Evolutionary conservation across 2,329 filamentous ascomycete genomes (phyloP).

Genomic region (Lecanicillium sp.): DNA sequence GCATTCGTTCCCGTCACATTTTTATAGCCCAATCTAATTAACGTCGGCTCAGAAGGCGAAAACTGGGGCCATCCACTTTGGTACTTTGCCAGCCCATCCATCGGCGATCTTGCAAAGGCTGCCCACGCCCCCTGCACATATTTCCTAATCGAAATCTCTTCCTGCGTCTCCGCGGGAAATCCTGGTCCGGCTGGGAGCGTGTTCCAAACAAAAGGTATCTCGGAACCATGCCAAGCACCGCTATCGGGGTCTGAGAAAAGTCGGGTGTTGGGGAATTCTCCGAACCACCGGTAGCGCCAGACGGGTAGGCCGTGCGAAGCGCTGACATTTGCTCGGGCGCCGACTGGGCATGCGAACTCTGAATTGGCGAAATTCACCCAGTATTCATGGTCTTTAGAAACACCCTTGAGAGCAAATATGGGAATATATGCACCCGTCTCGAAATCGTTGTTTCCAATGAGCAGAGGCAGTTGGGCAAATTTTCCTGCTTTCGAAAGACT

Average conservation of each 20-base stretch:
- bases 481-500: not conserved
- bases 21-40: too few species aligned
- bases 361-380: not conserved
- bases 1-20: too few species aligned
- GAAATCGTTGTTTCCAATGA: not conserved
- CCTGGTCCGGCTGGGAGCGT: not conserved
- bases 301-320: not conserved
- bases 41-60: too few species aligned
- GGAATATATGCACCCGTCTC: not conserved
- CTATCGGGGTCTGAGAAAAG: not conserved
- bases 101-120: not conserved
- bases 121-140: not conserved
- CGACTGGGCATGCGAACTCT: not conserved
- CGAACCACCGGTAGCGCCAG: constrained; percentile 1
- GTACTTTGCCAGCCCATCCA: not conserved
- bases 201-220: not conserved
- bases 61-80: too few species aligned
- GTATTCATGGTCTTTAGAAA: not conserved
- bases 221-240: not conserved
- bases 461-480: not conserved
- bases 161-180: not conserved
- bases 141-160: constrained; percentile 1
- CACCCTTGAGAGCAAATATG: not conserved
- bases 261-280: not conserved
- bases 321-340: not conserved